Evolutionary conservation across 2,329 filamentous ascomycete species (phyloP).

Genomic region (Aspergillus alliaceus): DNA sequence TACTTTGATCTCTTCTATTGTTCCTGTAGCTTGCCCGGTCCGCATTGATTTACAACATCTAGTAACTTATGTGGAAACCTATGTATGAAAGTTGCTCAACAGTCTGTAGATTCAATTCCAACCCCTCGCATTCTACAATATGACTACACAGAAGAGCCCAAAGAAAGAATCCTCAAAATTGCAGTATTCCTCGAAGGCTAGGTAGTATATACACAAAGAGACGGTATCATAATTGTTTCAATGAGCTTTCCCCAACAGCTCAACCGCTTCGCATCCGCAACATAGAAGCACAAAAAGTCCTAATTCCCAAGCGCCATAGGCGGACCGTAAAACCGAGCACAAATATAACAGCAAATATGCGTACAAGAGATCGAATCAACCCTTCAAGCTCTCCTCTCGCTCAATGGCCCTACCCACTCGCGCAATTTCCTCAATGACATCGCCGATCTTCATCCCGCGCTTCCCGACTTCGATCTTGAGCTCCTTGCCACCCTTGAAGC

Average conservation of each 20-base stretch:
- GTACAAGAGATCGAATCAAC: conserved; percentile 30
- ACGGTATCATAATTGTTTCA: conserved; percentile 11
- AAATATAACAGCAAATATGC: conserved; percentile 12
- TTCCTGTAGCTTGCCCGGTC: not conserved
- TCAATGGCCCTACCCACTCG: conserved; percentile 80
- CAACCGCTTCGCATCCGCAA: not conserved
- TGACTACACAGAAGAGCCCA: not conserved
- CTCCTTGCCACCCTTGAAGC: conserved; percentile 95
- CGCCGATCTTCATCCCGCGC: conserved; percentile 76
- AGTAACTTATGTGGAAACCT: not conserved
- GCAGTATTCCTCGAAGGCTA: conserved; percentile 5
- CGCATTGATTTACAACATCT: not conserved
- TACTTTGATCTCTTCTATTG: not conserved
- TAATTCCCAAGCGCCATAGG: conserved; percentile 2
- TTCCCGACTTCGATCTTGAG: conserved; percentile 78
- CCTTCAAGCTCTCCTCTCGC: conserved; percentile 75
- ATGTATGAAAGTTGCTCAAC: not conserved
- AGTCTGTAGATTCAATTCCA: not conserved
- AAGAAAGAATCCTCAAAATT: not conserved
- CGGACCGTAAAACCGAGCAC: not conserved
- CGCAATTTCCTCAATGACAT: conserved; percentile 84
- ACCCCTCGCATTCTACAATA: not conserved
- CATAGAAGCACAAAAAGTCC: conserved; percentile 3
- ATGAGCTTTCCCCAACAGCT: not conserved
- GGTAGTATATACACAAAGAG: conserved; percentile 13